Evolutionary conservation across 768 basidiomycete species (phyloP).

Genomic region (Mycena epipterygia): DNA sequence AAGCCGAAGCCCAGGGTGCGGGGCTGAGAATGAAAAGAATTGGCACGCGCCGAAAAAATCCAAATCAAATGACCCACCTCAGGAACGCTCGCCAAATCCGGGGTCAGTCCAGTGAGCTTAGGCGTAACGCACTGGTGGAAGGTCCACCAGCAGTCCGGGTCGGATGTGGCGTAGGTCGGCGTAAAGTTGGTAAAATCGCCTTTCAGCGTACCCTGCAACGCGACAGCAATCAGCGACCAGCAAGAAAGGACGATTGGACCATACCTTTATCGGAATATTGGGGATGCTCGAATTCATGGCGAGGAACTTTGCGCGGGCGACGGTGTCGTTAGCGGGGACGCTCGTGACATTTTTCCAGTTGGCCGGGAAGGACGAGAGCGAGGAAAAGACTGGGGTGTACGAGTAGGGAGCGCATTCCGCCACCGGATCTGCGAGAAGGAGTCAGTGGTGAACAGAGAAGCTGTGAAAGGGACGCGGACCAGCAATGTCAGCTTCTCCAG

Average conservation of each 20-base stretch:
- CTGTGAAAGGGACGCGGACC: not conserved
- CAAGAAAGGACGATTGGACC: too few relatives aligned
- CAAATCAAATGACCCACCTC: too few relatives aligned
- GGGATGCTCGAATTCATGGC: conserved; percentile 60
- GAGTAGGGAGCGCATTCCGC: conserved; percentile 60
- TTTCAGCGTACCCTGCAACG: conserved; percentile 13
- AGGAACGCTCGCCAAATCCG: conserved; percentile 61
- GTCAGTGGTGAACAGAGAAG: too few relatives aligned
- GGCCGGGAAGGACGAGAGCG: conserved; percentile 55
- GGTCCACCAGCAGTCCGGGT: conserved; percentile 72
- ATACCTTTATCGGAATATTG: conserved; percentile 60
- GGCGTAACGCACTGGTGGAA: conserved; percentile 59
- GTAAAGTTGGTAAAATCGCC: conserved; percentile 41
- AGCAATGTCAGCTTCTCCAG: not conserved
- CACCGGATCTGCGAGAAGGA: conserved; percentile 42
- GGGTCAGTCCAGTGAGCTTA: conserved; percentile 57
- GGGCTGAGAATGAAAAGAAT: conserved; percentile 51
- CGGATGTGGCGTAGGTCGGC: conserved; percentile 47
- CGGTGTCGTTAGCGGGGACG: conserved; percentile 58
- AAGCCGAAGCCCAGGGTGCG: conserved; percentile 70
- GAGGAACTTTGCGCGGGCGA: conserved; percentile 59
- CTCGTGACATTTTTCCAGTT: conserved; percentile 57
- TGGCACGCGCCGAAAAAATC: too few relatives aligned
- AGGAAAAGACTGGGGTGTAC: conserved; percentile 51
- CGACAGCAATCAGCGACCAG: conserved; percentile 23